These are phyloP conservation scores for Sarocladiaceae sp. DNA, from an alignment of 2,329 filamentous ascomycete species.

Conservation along the genomic window DNA sequence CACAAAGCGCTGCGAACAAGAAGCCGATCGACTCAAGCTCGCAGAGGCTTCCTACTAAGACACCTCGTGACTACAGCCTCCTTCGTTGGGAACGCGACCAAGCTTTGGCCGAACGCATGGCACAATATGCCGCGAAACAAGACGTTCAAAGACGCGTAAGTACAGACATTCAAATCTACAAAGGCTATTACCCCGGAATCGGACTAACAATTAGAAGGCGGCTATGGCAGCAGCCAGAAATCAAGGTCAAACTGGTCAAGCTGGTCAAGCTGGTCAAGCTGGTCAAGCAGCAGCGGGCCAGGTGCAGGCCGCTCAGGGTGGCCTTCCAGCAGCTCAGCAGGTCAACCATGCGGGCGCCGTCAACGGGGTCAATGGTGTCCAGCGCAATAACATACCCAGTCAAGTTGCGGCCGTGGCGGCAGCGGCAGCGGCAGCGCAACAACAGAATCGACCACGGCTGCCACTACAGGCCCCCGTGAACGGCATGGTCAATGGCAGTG, in stretches of 20 bases:
- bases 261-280: too few relatives aligned
- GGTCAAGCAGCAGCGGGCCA: constrained; percentile 36
- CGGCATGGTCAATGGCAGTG: constrained; percentile 36
- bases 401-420: constrained; percentile 40
- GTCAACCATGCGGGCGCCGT: constrained; percentile 19
- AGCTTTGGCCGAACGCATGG: constrained; percentile 56
- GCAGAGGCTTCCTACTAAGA: constrained; percentile 56
- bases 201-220: constrained; percentile 23
- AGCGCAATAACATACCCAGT: constrained; percentile 1
- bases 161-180: too few relatives aligned
- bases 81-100: constrained; percentile 85
- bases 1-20: constrained; percentile 71
- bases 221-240: constrained; percentile 42
- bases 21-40: constrained; percentile 68
- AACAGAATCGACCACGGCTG: constrained; percentile 46
- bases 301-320: constrained; percentile 32
- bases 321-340: constrained; percentile 21
- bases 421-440: constrained; percentile 29
- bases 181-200: too few relatives aligned
- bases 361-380: constrained; percentile 8
- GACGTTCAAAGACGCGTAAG: constrained; percentile 54
- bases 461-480: constrained; percentile 50
- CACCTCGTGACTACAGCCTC: constrained; percentile 85
- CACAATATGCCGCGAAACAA: constrained; percentile 54
- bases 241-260: constrained; percentile 40